Evolutionary conservation across 495 filamentous ascomycete species (phyloP), one percentile per base, ranked within the genome.

Genomic region (Rhypophila decipiens): DNA sequence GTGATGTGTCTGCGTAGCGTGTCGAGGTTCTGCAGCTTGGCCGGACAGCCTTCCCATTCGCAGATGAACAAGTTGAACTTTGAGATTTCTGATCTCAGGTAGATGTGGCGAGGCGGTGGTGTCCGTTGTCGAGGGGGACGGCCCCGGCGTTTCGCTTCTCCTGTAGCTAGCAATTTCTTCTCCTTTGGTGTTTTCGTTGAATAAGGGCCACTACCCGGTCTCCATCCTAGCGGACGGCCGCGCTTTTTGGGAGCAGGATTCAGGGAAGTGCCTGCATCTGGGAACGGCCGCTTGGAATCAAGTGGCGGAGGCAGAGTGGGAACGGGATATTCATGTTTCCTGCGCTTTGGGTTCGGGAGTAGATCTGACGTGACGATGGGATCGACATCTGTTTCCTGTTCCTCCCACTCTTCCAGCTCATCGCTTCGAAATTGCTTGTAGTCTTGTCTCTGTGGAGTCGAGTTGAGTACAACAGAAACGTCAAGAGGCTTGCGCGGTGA

Each of bases 1-100:
- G 71, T 53, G 18, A 90, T 57, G 58, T 94, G 88, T 44, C 75
- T 77, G 45, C 79, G 77, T 18, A 93, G 70, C 1, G 81, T 81
- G 2, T 82, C 76, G 24, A 88, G 58, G 57, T 90, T 90, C 52
- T 91, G 87, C 3, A 93, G 68, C 57, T 88, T 76, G 0, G 82
- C 79, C 4, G 71, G 70, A 56, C 88, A 94, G 17, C 52, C 49
- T 21, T 56, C 39, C 66, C 66, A 69, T 43, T 69, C 66, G 47
- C 66, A 69, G 9, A 48, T 37, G 46, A 69, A 69, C 18, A 45
- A 24, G 12, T 58, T 11, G 29, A 60, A 69, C 15, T 52, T 53
- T n/a, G n/a, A n/a, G 4, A 60, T 57, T 2, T 44, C 52, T 10
- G 60, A 48, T 4, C 43, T 41, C 1, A 48, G 43, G 42, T 63